Base-by-base conservation (phyloP, 2,329 filamentous ascomycete genomes). In the Tolypocladium pustulatum region DNA sequence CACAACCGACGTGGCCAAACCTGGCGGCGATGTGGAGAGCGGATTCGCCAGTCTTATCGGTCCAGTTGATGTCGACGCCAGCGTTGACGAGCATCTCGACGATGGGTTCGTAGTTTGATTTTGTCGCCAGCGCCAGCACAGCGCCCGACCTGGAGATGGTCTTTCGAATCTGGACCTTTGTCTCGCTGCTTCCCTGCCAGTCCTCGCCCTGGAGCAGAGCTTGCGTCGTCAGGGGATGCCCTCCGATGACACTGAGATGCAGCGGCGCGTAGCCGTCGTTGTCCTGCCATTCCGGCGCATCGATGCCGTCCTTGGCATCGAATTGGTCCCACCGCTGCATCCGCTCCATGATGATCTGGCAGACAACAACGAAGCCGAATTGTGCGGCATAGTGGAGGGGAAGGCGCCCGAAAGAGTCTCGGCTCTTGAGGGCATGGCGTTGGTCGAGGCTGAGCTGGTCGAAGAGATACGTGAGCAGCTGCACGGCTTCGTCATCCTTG, bases 381-480 rank as follows among this genome's bases (percentile, higher is more conserved):
- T 97, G 91, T 0, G 94, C 93, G 3, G 91, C 91, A 69, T 97
- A 97, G 71, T 97, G 93, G 13, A 97, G 79, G 1, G 93, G 91
- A 17, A 93, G 81, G 5, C 93, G 88, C 3, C 91, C 92, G 61
- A 93, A 89, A 0, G 85, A 81, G 72, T 97, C 93, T 60, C 81
- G 85, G 15, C 83, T 82, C 55, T 81, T 77, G 13, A 97, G 76
- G 0, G 88, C 87, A 15, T 71, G 63, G 13, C 87, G 83, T 65
- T 97, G 93, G 12, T 81, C 76, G 0, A 82, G 78, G 13, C 78
- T 81, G 9, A 99, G 79, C 34, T 80, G 78, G 54, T 91, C 86
- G 5, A 99, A 78, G 4, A 87, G 69, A 58, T 78, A 83, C 2
- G 74, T 68, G 13, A 87, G 73, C 46, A 95, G 78, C 63, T 87